phyloP scores from a whole-genome alignment of 108 stramenopile species.

The Nitzschia inconspicua region DNA sequence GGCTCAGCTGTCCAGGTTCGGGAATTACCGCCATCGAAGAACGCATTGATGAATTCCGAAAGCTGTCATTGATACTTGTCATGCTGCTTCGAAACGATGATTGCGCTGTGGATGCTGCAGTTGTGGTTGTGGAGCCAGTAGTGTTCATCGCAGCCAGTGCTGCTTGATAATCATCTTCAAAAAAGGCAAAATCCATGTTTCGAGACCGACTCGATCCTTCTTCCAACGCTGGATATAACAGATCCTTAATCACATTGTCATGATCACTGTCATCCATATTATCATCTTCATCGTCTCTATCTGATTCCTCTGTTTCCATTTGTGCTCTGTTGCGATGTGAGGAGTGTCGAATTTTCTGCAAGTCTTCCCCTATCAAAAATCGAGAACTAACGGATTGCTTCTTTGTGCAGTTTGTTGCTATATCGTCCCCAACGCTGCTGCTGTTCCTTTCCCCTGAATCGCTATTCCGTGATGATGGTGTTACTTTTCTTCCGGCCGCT shows the following conservation, averaged over 20 bases:
- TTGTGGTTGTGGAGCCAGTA: neutral
- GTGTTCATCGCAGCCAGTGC: neutral
- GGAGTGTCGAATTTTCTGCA: slow-evolving; percentile 14
- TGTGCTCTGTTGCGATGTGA: too few species aligned
- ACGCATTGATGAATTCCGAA: too few species aligned
- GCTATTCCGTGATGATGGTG: neutral
- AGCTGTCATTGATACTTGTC: too few species aligned
- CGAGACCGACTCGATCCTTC: too few species aligned
- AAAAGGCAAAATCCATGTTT: neutral
- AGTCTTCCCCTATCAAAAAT: slow-evolving; percentile 4
- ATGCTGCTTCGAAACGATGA: neutral
- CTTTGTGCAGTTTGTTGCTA: too few species aligned
- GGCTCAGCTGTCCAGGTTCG: too few species aligned
- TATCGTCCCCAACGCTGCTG: too few species aligned
- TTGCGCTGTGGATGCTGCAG: neutral
- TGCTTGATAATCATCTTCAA: slow-evolving; percentile 16
- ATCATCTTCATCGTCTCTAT: slow-evolving; percentile 2
- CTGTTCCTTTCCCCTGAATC: neutral
- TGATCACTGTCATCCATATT: slow-evolving; percentile 18
- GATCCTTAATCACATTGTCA: slow-evolving; percentile 14
- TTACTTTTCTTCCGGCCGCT: slow-evolving; percentile 4
- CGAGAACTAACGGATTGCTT: too few species aligned
- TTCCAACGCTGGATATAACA: slow-evolving; percentile 16
- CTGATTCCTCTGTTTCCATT: too few species aligned
- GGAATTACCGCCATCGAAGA: too few species aligned